phyloP scores from a whole-genome alignment of 192 early-diverging fungal species.

The Glomus cerebriforme region DNA sequence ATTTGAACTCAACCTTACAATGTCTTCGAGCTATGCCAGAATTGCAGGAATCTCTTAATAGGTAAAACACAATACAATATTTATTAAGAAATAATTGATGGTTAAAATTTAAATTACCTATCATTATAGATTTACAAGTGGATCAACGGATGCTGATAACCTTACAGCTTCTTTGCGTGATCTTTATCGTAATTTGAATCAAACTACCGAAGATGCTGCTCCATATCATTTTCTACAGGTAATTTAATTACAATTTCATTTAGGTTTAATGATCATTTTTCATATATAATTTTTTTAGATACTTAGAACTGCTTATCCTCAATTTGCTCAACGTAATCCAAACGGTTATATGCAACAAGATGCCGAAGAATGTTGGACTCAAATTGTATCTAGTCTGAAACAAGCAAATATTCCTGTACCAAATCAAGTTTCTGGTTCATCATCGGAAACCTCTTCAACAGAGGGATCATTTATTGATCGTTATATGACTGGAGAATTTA shows the following conservation, averaged over 20 bases:
- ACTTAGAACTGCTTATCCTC: conserved; percentile 79
- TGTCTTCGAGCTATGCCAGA: conserved; percentile 89
- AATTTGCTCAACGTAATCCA: conserved; percentile 81
- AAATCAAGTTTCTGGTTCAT: conserved; percentile 20
- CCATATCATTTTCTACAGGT: conserved; percentile 82
- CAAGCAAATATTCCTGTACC: conserved; percentile 51
- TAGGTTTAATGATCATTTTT: not conserved
- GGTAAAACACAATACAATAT: conserved; percentile 37
- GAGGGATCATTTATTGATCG: conserved; percentile 66
- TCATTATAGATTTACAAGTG: conserved; percentile 49
- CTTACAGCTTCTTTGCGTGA: conserved; percentile 70
- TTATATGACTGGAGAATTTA: conserved; percentile 78
- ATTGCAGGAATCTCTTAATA: conserved; percentile 62
- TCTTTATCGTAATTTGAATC: conserved; percentile 72
- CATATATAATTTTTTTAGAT: conserved; percentile 46
- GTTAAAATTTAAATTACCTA: conserved; percentile 21
- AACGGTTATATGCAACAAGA: conserved; percentile 91
- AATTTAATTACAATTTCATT: not conserved
- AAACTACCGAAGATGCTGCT: conserved; percentile 69
- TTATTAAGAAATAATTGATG: not conserved
- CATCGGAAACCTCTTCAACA: not conserved
- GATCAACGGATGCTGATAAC: conserved; percentile 48
- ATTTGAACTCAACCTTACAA: conserved; percentile 91
- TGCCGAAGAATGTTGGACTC: conserved; percentile 97
- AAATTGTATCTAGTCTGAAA: conserved; percentile 73